phyloP scores from a whole-genome alignment of 108 stramenopile species.

The Cyclotella choctawhatcheeana region DNA sequence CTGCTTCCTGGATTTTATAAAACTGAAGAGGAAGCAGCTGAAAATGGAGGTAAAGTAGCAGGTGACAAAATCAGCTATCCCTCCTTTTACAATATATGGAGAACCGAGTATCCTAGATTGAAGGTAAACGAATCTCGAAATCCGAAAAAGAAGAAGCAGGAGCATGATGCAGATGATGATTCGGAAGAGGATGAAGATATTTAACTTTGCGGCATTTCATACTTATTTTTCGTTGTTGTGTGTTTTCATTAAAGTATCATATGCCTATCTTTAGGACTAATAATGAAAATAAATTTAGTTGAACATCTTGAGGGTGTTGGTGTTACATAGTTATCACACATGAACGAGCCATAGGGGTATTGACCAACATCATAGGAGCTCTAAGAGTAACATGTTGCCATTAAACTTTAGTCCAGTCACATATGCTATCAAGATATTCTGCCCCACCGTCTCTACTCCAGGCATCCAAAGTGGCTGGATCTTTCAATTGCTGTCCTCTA shows the following conservation, averaged over 20 bases:
- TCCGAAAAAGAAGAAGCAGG: neutral
- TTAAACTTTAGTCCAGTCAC: slow-evolving; percentile 17
- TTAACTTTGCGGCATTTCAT: too few relatives aligned
- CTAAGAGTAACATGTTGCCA: neutral
- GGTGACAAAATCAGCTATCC: neutral
- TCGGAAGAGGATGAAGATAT: neutral
- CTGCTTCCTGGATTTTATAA: neutral
- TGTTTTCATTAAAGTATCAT: too few relatives aligned
- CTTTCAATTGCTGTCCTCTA: slow-evolving; percentile 65
- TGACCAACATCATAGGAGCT: too few relatives aligned
- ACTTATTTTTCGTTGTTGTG: too few relatives aligned
- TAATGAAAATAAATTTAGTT: too few relatives aligned
- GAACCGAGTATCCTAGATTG: neutral
- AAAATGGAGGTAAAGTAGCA: slow-evolving; percentile 5
- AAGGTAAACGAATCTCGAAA: neutral
- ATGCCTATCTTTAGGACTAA: too few relatives aligned
- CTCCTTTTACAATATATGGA: slow-evolving; percentile 1
- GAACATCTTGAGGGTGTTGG: too few relatives aligned
- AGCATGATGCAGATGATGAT: neutral
- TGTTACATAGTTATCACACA: too few relatives aligned
- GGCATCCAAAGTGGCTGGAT: slow-evolving; percentile 61
- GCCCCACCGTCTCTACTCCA: slow-evolving; percentile 70
- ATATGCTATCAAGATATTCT: slow-evolving; percentile 50
- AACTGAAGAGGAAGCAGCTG: slow-evolving; percentile 5
- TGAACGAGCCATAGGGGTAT: too few relatives aligned